Conservation (phyloP, 495 filamentous ascomycete genomes). For the Pseudevernia furfuracea region DNA sequence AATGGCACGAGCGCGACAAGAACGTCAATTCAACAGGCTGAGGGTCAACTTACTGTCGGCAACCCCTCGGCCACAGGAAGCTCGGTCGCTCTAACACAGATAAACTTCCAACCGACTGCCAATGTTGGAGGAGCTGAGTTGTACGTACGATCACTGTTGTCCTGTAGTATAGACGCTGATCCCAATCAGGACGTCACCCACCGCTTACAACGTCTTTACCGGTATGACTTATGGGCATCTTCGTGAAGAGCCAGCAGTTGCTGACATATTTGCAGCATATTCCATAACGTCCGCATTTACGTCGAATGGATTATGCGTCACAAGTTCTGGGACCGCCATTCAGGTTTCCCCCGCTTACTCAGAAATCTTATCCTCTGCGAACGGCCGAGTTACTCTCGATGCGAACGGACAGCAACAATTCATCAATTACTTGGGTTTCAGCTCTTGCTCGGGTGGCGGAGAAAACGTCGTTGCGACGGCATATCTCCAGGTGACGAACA, state of each 20-base stretch:
- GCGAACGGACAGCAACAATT: constrained; percentile 21
- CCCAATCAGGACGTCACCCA: constrained; percentile 23
- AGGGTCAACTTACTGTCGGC: constrained; percentile 21
- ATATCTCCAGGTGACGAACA: constrained; percentile 19
- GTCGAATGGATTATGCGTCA: constrained; percentile 20
- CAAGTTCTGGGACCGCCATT: constrained; percentile 12
- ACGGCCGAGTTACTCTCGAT: constrained; percentile 22
- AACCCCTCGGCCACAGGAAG: constrained; percentile 8
- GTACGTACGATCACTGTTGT: constrained; percentile 10
- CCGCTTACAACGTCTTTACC: constrained; percentile 27
- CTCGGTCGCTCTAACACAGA: constrained; percentile 18
- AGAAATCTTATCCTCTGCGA: constrained; percentile 20
- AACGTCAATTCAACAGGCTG: constrained; percentile 22
- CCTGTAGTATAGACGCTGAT: background rate
- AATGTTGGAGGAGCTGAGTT: constrained; percentile 22
- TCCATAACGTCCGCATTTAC: constrained; percentile 18
- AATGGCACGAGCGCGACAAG: constrained; percentile 22
- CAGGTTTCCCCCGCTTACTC: constrained; percentile 21
- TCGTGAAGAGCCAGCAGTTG: background rate
- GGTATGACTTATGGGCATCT: constrained; percentile 3
- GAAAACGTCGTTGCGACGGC: constrained; percentile 14
- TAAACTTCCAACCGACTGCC: constrained; percentile 18
- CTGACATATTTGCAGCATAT: constrained; percentile 17
- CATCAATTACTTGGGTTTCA: constrained; percentile 20
- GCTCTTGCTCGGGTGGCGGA: constrained; percentile 23